phyloP scores from a whole-genome alignment of 371 early-diverging fungal species.

The Rhizomucor pusillus region DNA sequence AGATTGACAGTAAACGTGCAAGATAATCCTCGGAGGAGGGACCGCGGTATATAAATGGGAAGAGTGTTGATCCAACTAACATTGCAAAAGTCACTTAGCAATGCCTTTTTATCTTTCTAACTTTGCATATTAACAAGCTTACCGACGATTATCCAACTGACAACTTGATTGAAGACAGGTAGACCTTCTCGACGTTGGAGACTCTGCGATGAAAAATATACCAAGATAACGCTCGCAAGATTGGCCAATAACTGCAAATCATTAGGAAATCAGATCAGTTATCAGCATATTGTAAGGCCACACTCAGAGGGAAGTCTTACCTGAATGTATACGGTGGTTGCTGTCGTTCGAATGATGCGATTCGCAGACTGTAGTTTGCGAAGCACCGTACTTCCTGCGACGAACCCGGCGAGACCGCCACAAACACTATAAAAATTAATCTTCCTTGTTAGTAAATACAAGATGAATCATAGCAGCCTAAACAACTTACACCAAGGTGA shows the following conservation, averaged over 20 bases:
- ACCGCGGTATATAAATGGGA: constrained; percentile 67
- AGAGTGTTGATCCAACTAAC: constrained; percentile 52
- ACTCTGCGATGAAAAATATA: constrained; percentile 53
- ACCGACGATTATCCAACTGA: constrained; percentile 72
- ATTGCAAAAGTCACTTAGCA: constrained; percentile 2
- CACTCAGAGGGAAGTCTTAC: no score
- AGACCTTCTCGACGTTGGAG: constrained; percentile 59
- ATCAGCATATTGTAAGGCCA: no score
- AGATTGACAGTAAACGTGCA: constrained; percentile 75
- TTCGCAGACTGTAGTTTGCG: background rate
- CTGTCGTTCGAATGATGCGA: background rate
- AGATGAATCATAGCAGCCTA: no score
- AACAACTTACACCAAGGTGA: constrained; percentile 75
- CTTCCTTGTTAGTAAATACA: no score
- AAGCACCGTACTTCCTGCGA: constrained; percentile 4
- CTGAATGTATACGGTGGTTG: background rate
- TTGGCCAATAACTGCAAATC: constrained; percentile 25
- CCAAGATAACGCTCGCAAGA: constrained; percentile 38
- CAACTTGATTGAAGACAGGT: constrained; percentile 65
- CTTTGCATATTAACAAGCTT: constrained; percentile 11
- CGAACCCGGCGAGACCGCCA: constrained; percentile 6
- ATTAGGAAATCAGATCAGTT: background rate
- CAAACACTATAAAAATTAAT: no score
- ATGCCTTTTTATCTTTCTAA: no score
- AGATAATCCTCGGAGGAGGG: constrained; percentile 70